These are phyloP conservation scores for Fragaria nilgerrensis DNA, from an alignment of 306 rosid genomes.

Conservation along the genomic window DNA sequence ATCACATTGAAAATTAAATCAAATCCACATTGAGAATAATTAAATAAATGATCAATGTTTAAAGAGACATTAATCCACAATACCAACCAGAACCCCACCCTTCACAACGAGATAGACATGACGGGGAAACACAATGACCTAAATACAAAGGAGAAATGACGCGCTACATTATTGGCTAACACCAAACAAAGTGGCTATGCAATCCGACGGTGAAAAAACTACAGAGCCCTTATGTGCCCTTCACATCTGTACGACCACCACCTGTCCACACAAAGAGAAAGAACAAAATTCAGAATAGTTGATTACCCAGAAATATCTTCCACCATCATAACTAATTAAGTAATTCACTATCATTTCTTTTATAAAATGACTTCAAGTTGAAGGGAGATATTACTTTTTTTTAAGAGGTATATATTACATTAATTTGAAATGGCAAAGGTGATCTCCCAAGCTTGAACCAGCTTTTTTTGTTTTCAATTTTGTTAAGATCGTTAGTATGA, in stretches of 20 bases:
- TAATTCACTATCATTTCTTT: neutral
- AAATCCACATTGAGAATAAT: constrained; percentile 11
- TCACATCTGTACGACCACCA: constrained; percentile 9
- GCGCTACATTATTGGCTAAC: constrained; percentile 1
- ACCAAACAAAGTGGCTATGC: constrained; percentile 1
- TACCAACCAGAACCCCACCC: constrained; percentile 5
- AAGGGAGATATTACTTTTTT: neutral
- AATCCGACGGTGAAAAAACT: constrained; percentile 15
- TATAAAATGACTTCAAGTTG: neutral
- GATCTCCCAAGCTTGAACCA: no score
- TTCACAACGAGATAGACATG: constrained; percentile 5
- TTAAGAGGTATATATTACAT: neutral
- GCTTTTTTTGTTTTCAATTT: no score
- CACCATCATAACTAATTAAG: no score
- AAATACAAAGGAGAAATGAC: neutral
- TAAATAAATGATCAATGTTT: neutral
- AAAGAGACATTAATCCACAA: constrained; percentile 16
- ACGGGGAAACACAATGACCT: neutral
- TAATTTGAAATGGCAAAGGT: no score
- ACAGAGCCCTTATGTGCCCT: constrained; percentile 6
- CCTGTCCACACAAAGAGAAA: constrained; percentile 42
- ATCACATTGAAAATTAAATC: neutral
- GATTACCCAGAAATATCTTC: no score
- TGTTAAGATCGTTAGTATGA: no score
- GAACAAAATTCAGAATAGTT: neutral